Percentiles rank a stretch among this genome's conserved stretches.
Conservation (phyloP, 495 filamentous ascomycete species). For the Extremus antarcticus region DNA sequence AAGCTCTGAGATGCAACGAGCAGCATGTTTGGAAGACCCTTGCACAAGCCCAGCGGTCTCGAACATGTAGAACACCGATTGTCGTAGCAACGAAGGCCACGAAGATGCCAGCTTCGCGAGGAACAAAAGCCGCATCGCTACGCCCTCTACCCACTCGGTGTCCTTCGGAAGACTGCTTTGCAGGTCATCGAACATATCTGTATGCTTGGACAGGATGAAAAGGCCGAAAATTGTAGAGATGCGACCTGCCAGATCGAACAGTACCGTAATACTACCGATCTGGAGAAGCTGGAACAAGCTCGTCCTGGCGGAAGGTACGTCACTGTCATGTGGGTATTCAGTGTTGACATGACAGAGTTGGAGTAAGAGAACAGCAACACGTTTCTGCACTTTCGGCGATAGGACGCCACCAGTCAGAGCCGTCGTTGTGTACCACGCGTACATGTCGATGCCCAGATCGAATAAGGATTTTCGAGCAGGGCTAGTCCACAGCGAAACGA, state of each 20-base stretch:
- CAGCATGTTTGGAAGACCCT: constrained; percentile 54
- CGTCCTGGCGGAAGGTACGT: constrained; percentile 57
- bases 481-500: constrained; percentile 54
- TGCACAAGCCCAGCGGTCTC: constrained; percentile 67
- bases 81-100: constrained; percentile 73
- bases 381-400: constrained; percentile 55
- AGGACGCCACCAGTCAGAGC: constrained; percentile 51
- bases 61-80: constrained; percentile 83
- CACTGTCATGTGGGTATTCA: constrained; percentile 43
- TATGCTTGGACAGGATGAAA: constrained; percentile 67
- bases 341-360: constrained; percentile 53
- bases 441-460: constrained; percentile 60
- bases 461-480: constrained; percentile 43
- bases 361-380: constrained; percentile 55
- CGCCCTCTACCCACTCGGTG: constrained; percentile 62
- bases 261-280: constrained; percentile 57
- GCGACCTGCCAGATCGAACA: constrained; percentile 56
- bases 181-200: constrained; percentile 69
- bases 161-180: constrained; percentile 61
- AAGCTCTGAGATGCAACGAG: constrained; percentile 54
- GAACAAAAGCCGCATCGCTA: constrained; percentile 70
- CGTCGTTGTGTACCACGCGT: constrained; percentile 61
- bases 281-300: constrained; percentile 63
- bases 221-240: constrained; percentile 69
- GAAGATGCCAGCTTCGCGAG: constrained; percentile 61